Evolutionary conservation across 805 yeast species (phyloP).

Genomic region (Zygosaccharomyces kombuchaensis): DNA sequence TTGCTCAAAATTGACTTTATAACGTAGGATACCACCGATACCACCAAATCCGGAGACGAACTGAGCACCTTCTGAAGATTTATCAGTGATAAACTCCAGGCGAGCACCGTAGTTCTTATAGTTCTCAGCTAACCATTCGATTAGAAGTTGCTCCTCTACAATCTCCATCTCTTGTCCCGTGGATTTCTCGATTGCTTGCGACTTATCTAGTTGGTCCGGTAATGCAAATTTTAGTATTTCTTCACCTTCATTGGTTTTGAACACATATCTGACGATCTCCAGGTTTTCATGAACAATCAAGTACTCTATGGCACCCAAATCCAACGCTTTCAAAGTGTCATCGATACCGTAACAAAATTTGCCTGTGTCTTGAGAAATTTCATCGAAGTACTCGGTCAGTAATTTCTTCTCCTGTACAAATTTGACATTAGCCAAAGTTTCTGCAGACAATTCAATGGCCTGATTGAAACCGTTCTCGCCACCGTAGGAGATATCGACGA

Average conservation of each 20-base stretch:
- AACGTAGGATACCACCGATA: slow-evolving; percentile 93
- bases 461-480: slow-evolving; percentile 99
- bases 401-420: slow-evolving; percentile 98
- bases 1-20: slow-evolving; percentile 95
- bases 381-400: slow-evolving; percentile 88
- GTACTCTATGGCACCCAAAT: slow-evolving; percentile 91
- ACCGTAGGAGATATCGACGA: slow-evolving; percentile 97
- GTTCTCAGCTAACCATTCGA: slow-evolving; percentile 98
- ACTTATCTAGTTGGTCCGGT: slow-evolving; percentile 70
- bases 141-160: slow-evolving; percentile 73
- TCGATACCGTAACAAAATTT: slow-evolving; percentile 96
- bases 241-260: slow-evolving; percentile 77
- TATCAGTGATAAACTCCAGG: slow-evolving; percentile 93
- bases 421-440: slow-evolving; percentile 93
- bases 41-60: slow-evolving; percentile 99
- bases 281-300: slow-evolving; percentile 91
- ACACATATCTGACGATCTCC: slow-evolving; percentile 75
- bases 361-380: slow-evolving; percentile 95
- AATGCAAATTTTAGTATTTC: slow-evolving; percentile 68
- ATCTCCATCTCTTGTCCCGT: slow-evolving; percentile 93
- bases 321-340: slow-evolving; percentile 93
- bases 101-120: slow-evolving; percentile 92
- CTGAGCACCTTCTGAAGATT: slow-evolving; percentile 98
- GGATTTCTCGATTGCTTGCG: slow-evolving; percentile 70
- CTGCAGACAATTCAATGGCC: slow-evolving; percentile 97